A percentile compares a stretch with the other conserved stretches of the same genome.
Conservation (phyloP, 495 filamentous ascomycete species). For the Neurospora sp. region DNA sequence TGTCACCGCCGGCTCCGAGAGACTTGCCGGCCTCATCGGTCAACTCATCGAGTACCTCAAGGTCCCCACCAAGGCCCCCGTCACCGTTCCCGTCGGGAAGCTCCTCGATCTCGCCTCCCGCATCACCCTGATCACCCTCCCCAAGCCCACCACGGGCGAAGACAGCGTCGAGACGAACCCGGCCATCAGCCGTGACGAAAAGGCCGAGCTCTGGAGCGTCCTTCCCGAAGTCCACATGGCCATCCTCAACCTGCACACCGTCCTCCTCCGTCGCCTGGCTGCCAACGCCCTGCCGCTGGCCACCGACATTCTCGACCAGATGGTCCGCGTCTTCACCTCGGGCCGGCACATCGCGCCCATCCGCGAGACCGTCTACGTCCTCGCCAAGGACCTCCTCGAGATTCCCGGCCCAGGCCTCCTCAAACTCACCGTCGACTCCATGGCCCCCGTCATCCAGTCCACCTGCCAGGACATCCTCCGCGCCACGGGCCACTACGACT, state of each 20-base stretch:
- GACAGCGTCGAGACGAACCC: slow-evolving; percentile 44
- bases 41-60: slow-evolving; percentile 42
- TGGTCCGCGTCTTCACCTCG: slow-evolving; percentile 56
- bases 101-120: slow-evolving; percentile 57
- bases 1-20: slow-evolving; percentile 56
- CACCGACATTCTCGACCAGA: slow-evolving; percentile 54
- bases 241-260: slow-evolving; percentile 47
- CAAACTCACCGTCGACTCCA: slow-evolving; percentile 47
- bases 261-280: slow-evolving; percentile 44
- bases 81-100: slow-evolving; percentile 53
- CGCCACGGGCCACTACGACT: slow-evolving; percentile 23
- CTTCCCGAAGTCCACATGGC: slow-evolving; percentile 66
- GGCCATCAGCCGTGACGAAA: slow-evolving; percentile 66
- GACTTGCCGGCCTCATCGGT: slow-evolving; percentile 52
- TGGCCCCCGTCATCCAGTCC: slow-evolving; percentile 45
- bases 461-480: slow-evolving; percentile 57
- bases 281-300: slow-evolving; percentile 42
- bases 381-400: slow-evolving; percentile 46
- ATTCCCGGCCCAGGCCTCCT: slow-evolving; percentile 53
- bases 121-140: slow-evolving; percentile 55
- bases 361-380: slow-evolving; percentile 48
- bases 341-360: slow-evolving; percentile 47
- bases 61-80: slow-evolving; percentile 45
- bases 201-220: slow-evolving; percentile 58
- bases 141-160: slow-evolving; percentile 30